These are phyloP conservation scores for Przewalskia tangutica DNA, from an alignment of 257 asterid genomes.

Conservation along the genomic window DNA sequence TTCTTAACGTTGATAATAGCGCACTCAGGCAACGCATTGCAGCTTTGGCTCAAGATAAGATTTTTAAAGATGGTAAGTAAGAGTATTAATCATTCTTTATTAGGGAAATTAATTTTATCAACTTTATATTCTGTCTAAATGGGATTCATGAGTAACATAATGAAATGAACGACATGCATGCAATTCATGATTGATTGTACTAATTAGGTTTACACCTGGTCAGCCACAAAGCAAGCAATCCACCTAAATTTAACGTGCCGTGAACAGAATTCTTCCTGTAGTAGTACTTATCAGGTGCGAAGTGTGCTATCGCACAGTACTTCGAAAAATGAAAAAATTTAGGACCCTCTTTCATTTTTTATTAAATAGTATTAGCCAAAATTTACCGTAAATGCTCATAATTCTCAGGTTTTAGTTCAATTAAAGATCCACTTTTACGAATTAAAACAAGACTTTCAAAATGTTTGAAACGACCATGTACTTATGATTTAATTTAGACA, in stretches of 20 bases:
- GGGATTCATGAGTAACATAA: not conserved
- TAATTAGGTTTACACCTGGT: not conserved
- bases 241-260: not conserved
- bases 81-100: not conserved
- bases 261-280: not conserved
- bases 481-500: not conserved
- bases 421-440: too few species aligned
- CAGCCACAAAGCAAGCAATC: not conserved
- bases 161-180: not conserved
- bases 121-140: not conserved
- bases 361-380: too few species aligned
- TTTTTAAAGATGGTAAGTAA: slow-evolving; percentile 77
- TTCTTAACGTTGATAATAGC: slow-evolving; percentile 76
- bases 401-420: too few species aligned
- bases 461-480: too few species aligned
- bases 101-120: not conserved
- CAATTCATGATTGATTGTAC: not conserved
- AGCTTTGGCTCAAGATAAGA: slow-evolving; percentile 89
- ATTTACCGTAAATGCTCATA: too few species aligned
- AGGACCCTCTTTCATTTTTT: too few species aligned
- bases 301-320: too few species aligned
- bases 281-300: not conserved
- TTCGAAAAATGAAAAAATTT: too few species aligned
- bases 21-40: slow-evolving; percentile 88
- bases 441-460: too few species aligned